Conservation (phyloP, 495 filamentous ascomycete species). For the Neurospora sp. region DNA sequence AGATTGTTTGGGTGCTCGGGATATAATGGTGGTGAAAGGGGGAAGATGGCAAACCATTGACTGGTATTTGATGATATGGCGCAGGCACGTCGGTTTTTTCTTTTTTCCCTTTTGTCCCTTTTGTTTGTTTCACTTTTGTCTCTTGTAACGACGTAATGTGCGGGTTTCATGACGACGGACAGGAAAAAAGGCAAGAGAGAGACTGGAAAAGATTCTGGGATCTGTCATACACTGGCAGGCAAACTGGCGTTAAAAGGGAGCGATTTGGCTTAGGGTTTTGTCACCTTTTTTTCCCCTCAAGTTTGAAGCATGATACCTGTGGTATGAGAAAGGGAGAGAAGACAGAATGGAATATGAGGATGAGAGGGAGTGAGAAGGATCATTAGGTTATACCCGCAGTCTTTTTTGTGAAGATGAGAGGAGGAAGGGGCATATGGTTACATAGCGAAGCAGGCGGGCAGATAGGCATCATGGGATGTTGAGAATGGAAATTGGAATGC, state of each 20-base stretch:
- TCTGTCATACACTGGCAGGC: background rate
- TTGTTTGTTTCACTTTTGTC: conserved; percentile 1
- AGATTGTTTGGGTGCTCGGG: background rate
- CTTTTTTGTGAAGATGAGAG: background rate
- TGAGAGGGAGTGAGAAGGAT: background rate
- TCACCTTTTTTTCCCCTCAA: background rate
- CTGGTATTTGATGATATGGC: background rate
- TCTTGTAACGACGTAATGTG: conserved; percentile 1
- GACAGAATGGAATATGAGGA: background rate
- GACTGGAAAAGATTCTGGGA: background rate
- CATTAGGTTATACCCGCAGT: background rate
- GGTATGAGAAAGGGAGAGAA: background rate
- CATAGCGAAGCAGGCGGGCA: background rate
- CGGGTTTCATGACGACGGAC: background rate
- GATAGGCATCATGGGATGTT: background rate
- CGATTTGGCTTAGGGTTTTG: background rate
- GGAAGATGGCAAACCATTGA: background rate
- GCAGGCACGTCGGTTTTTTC: background rate
- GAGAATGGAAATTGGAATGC: background rate
- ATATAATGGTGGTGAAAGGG: background rate
- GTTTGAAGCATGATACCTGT: background rate
- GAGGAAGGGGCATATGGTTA: background rate
- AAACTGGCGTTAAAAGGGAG: background rate
- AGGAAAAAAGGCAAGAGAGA: background rate
- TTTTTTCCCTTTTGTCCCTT: background rate